These are phyloP conservation scores for Pseudogymnoascus sp. DNA, from an alignment of 2,329 filamentous ascomycete genomes.

Conservation along the genomic window DNA sequence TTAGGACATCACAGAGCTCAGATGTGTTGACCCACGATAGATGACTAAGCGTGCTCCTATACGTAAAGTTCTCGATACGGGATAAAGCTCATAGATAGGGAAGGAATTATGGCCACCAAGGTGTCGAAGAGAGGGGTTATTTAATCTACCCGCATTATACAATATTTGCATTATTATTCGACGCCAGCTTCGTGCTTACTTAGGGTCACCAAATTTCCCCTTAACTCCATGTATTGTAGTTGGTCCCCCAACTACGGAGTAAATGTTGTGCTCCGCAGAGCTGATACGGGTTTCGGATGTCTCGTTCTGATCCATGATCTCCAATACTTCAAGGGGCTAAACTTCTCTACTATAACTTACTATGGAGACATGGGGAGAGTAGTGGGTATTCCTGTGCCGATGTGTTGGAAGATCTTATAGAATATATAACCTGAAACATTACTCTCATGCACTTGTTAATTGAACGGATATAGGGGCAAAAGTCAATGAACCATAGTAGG, in stretches of 20 bases:
- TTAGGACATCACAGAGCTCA: neutral
- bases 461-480: neutral
- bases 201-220: neutral
- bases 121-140: neutral
- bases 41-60: neutral
- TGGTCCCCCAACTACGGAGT: neutral
- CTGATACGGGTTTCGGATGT: neutral
- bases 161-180: neutral
- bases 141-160: constrained; percentile 1
- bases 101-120: neutral
- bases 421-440: neutral
- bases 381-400: neutral
- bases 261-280: neutral
- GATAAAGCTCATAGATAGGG: neutral
- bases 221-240: neutral
- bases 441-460: constrained; percentile 3
- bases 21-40: neutral
- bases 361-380: neutral
- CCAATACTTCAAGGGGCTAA: neutral
- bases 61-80: neutral
- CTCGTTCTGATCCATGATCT: neutral
- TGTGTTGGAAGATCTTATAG: neutral
- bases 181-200: neutral
- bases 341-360: neutral
- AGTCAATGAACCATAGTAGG: neutral